Evolutionary conservation across 164 flowering plant species (phyloP).

Genomic region (Kalanchoe fedtschenkoi): DNA sequence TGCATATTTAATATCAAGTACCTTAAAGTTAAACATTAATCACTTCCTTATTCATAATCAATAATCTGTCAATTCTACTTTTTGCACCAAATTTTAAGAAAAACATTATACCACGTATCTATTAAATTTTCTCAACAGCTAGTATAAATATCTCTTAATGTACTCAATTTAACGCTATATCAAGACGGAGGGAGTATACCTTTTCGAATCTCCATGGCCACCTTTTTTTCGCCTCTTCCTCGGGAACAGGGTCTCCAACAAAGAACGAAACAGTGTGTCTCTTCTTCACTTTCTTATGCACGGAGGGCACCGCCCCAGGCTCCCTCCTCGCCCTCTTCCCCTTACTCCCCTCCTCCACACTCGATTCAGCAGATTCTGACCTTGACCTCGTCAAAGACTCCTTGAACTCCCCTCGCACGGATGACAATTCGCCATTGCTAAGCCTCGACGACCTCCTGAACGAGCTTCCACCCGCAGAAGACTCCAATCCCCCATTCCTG

Average conservation of each 20-base stretch:
- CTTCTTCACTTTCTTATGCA: background rate
- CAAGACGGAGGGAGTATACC: no score
- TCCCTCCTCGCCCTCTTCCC: background rate
- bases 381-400: background rate
- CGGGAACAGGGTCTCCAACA: background rate
- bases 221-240: conserved; percentile 6
- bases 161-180: no score
- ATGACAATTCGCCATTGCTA: background rate
- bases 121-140: no score
- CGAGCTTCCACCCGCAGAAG: background rate
- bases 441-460: background rate
- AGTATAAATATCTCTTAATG: no score
- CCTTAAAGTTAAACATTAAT: no score
- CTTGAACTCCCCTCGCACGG: no score
- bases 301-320: background rate
- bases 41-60: no score
- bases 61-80: no score
- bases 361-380: background rate
- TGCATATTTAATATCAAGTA: no score
- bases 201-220: conserved; percentile 5
- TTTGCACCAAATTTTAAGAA: no score
- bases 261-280: background rate
- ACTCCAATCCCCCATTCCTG: background rate
- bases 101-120: no score
- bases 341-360: background rate